Conservation (phyloP, 108 stramenopile genomes). For the Stephanodiscus triporus region DNA sequence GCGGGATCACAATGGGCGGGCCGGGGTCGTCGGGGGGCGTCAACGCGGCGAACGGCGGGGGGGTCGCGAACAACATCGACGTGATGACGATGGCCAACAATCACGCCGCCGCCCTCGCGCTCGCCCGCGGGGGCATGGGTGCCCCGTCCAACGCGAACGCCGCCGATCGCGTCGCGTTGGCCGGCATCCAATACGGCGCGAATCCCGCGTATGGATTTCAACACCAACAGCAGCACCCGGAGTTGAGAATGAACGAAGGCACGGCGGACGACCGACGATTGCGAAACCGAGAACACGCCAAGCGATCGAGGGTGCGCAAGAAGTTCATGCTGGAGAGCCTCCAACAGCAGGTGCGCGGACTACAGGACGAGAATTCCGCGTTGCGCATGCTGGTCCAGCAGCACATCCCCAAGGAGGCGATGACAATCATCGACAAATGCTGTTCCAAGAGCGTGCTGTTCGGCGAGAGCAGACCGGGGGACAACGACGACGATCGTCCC, state of each 20-base stretch:
- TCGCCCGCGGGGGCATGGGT: neutral
- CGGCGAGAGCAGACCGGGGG: neutral
- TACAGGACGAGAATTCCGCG: constrained; percentile 91
- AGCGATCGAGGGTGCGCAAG: constrained; percentile 95
- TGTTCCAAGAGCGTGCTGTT: constrained; percentile 77
- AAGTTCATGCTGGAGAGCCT: constrained; percentile 98
- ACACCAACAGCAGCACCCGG: neutral
- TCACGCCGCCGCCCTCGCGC: constrained; percentile 1
- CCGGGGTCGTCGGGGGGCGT: neutral
- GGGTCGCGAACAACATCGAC: no score
- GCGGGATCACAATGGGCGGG: constrained; percentile 2
- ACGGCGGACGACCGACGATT: constrained; percentile 81
- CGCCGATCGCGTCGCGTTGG: neutral
- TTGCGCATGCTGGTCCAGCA: constrained; percentile 81
- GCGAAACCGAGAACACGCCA: constrained; percentile 97
- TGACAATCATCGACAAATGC: constrained; percentile 80
- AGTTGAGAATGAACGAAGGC: constrained; percentile 36
- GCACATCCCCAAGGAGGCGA: constrained; percentile 80
- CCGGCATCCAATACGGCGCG: constrained; percentile 16
- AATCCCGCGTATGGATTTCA: neutral
- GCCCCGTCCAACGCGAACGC: neutral
- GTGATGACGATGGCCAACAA: constrained; percentile 11
- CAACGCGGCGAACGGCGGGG: neutral
- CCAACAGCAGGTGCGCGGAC: constrained; percentile 86
- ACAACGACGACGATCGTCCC: neutral